A percentile compares a stretch with the other conserved stretches of the same genome.
These are phyloP conservation scores for Heterococcus sp. DNA, from an alignment of 108 stramenopile genomes.

Conservation along the genomic window DNA sequence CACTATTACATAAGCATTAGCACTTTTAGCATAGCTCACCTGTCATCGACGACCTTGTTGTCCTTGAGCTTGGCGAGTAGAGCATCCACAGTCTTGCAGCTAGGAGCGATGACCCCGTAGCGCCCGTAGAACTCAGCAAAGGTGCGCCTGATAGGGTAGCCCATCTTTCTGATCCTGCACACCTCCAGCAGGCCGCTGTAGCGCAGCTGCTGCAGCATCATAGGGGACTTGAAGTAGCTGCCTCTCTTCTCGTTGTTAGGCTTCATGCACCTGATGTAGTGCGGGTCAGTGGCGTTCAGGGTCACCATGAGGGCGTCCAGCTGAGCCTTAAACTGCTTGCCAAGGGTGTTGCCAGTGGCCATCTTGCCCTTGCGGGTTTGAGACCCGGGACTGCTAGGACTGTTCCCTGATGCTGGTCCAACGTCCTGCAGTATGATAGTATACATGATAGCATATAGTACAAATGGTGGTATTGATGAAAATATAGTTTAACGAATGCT, in stretches of 20 bases:
- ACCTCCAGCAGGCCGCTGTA: constrained; percentile 59
- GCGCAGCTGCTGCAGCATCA: constrained; percentile 56
- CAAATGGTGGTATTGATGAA: background rate
- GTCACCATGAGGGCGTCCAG: constrained; percentile 52
- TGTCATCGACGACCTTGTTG: constrained; percentile 21
- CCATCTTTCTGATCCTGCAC: constrained; percentile 53
- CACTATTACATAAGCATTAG: too few species aligned
- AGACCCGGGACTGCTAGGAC: constrained; percentile 8
- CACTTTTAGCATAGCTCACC: too few species aligned
- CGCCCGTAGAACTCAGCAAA: constrained; percentile 62
- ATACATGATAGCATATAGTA: background rate
- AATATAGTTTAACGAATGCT: background rate
- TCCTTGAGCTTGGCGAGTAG: constrained; percentile 38
- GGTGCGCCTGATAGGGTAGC: constrained; percentile 61
- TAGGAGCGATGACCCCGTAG: constrained; percentile 49
- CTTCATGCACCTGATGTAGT: constrained; percentile 79
- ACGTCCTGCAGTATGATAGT: constrained; percentile 10
- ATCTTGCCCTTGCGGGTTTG: constrained; percentile 33
- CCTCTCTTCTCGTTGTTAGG: constrained; percentile 61
- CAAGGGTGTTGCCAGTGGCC: constrained; percentile 40
- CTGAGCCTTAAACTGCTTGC: constrained; percentile 51
- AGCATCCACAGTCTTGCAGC: constrained; percentile 33
- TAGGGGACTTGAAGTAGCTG: constrained; percentile 28
- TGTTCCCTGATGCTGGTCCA: constrained; percentile 11
- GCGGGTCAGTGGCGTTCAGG: constrained; percentile 48